Base-by-base conservation (phyloP, 768 basidiomycete genomes). In the Butyriboletus loyo region DNA sequence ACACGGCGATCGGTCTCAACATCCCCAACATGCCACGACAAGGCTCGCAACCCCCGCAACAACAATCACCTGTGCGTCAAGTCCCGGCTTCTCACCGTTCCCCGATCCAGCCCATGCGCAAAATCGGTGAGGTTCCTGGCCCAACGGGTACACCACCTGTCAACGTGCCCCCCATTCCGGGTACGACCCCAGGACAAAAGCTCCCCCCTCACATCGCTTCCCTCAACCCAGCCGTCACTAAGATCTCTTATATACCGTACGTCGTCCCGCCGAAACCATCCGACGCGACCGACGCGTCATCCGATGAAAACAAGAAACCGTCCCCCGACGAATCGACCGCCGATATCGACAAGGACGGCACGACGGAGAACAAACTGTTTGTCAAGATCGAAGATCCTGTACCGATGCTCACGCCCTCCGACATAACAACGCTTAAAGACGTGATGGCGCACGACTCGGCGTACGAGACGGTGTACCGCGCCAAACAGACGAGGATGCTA, bases 401-500 rank as follows among this genome's bases (percentile, higher is more conserved):
- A 0, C 52, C 46, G 15, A 11, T 2, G 3, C 67, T 81, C 47
- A 50, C 60, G 4, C 63, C 72, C 2, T 53, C 49, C 4, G 73
- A 78, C 55, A 71, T 74, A 27, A 2, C 45, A 0, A 30, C 66
- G 1, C 60, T 80, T 41, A 68, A 69, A 50, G 54, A 39, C 3
- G 69, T 76, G 64, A 70, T 77, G 60, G 68, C 53, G 7, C 64
- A 52, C 31, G 79, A 81, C 49, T 45, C 57, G 5, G 61, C 67
- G 1, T 85, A 88, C 56, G 82, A 86, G 30, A 69, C 59, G 5
- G 62, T 72, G 7, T 75, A 73, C 54, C 74, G 75, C 46, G 68
- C 66, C 44, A 84, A 82, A 77, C 75, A 78, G 50, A 73, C 73
- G 19, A 73, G 81, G 24, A 79, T 80, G 75, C 59, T 62, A 19